Percentiles rank a stretch among this genome's conserved stretches.
phyloP scores from a whole-genome alignment of 768 basidiomycete species.

The Xerocomus spinulosus region DNA sequence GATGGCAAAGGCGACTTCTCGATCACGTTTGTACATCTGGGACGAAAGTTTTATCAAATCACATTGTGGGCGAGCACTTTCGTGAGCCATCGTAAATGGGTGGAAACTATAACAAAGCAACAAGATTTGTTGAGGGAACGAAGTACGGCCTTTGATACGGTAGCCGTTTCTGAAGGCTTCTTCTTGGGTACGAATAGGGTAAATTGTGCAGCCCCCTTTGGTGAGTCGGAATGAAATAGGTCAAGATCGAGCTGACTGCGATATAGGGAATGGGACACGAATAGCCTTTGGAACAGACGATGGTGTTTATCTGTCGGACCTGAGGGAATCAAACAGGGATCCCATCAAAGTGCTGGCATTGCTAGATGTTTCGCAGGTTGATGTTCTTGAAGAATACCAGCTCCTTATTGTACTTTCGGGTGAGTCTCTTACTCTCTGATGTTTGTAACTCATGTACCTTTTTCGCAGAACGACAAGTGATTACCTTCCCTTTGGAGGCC shows the following conservation, averaged over 20 bases:
- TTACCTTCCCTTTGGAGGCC: slow-evolving; percentile 93
- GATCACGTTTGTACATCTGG: slow-evolving; percentile 91
- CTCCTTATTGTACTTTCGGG: slow-evolving; percentile 98
- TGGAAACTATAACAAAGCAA: slow-evolving; percentile 87
- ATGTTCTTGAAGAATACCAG: slow-evolving; percentile 94
- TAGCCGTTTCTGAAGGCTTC: slow-evolving; percentile 81
- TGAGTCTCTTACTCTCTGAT: slow-evolving; percentile 28
- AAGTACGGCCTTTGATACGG: slow-evolving; percentile 82
- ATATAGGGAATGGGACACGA: slow-evolving; percentile 69
- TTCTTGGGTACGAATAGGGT: slow-evolving; percentile 83
- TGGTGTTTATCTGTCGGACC: slow-evolving; percentile 91
- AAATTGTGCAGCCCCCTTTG: slow-evolving; percentile 81
- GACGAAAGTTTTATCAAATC: slow-evolving; percentile 86
- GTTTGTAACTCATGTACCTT: not conserved
- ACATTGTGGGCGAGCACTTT: slow-evolving; percentile 88
- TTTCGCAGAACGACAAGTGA: slow-evolving; percentile 80
- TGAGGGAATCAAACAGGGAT: slow-evolving; percentile 69
- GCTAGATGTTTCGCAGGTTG: slow-evolving; percentile 89
- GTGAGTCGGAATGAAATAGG: slow-evolving; percentile 50
- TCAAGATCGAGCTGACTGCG: slow-evolving; percentile 2
- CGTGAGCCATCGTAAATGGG: slow-evolving; percentile 86
- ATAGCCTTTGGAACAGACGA: slow-evolving; percentile 98
- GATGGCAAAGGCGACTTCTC: slow-evolving; percentile 82
- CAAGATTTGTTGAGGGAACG: slow-evolving; percentile 81
- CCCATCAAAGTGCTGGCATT: slow-evolving; percentile 88